Evolutionary conservation across 139 green algal species (phyloP).

Genomic region (Coelastrella sp.): DNA sequence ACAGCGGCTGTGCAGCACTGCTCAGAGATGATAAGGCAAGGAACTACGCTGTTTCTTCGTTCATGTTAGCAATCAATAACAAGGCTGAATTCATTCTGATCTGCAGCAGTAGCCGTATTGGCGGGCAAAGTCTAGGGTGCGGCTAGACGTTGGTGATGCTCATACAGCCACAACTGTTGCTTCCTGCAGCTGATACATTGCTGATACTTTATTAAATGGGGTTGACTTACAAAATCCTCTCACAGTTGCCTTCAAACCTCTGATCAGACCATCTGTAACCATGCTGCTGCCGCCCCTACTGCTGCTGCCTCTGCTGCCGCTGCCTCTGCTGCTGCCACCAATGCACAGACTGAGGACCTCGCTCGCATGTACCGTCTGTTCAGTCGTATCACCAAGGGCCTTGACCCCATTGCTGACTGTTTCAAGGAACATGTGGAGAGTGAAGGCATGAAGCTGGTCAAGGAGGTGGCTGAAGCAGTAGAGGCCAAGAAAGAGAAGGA

Average conservation of each 20-base stretch:
- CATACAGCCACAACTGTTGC: too few relatives aligned
- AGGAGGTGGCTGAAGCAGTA: conserved; percentile 77
- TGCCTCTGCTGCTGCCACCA: background rate
- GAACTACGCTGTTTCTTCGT: background rate
- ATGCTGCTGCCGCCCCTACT: background rate
- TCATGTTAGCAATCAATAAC: too few relatives aligned
- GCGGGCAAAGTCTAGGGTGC: too few relatives aligned
- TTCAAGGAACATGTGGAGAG: conserved; percentile 95
- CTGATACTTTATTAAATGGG: too few relatives aligned
- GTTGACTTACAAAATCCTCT: too few relatives aligned
- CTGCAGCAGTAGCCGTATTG: too few relatives aligned
- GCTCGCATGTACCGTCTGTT: conserved; percentile 98
- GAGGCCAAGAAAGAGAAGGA: conserved; percentile 84
- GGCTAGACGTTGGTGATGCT: too few relatives aligned
- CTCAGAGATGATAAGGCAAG: conserved; percentile 94
- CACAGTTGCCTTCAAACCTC: too few relatives aligned
- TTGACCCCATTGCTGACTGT: conserved; percentile 93
- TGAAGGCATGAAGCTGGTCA: conserved; percentile 92
- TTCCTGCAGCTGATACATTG: too few relatives aligned
- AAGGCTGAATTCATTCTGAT: too few relatives aligned
- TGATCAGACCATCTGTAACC: too few relatives aligned
- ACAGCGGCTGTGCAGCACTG: conserved; percentile 88
- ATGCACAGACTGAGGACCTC: conserved; percentile 88
- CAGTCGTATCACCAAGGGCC: conserved; percentile 87
- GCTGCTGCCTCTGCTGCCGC: background rate